phyloP scores from a whole-genome alignment of 2,329 filamentous ascomycete genomes.

The Elsinoe ampelina region DNA sequence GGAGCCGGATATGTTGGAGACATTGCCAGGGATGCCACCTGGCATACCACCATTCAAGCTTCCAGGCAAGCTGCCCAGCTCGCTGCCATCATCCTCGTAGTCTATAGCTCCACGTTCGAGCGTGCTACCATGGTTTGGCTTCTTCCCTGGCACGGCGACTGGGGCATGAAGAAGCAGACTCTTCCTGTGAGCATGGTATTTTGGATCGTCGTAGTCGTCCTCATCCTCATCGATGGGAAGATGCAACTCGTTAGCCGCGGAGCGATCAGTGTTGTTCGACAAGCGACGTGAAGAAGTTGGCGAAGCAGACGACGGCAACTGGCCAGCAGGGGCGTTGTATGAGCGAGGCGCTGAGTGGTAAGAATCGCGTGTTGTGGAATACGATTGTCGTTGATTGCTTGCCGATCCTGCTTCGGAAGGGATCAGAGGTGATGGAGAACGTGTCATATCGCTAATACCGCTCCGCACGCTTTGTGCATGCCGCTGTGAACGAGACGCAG shows the following conservation, averaged over 20 bases:
- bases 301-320: neutral
- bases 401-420: constrained; percentile 40
- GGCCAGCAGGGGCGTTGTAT: neutral
- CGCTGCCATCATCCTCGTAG: constrained; percentile 16
- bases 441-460: constrained; percentile 27
- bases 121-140: constrained; percentile 62
- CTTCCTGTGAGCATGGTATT: constrained; percentile 74
- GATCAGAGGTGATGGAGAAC: constrained; percentile 44
- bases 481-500: neutral
- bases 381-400: neutral
- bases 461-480: constrained; percentile 25
- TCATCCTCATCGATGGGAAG: constrained; percentile 10
- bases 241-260: constrained; percentile 32
- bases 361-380: neutral
- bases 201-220: constrained; percentile 50
- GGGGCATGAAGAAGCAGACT: constrained; percentile 72
- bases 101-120: constrained; percentile 48
- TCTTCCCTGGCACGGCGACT: constrained; percentile 64
- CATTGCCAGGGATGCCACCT: neutral
- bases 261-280: neutral
- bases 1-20: constrained; percentile 20
- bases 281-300: constrained; percentile 1
- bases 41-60: constrained; percentile 15
- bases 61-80: constrained; percentile 5
- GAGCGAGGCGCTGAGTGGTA: constrained; percentile 6